A percentile compares a stretch with the other conserved stretches of the same genome.
phyloP scores from a whole-genome alignment of 257 asterid genomes.

The Solanum piurae region DNA sequence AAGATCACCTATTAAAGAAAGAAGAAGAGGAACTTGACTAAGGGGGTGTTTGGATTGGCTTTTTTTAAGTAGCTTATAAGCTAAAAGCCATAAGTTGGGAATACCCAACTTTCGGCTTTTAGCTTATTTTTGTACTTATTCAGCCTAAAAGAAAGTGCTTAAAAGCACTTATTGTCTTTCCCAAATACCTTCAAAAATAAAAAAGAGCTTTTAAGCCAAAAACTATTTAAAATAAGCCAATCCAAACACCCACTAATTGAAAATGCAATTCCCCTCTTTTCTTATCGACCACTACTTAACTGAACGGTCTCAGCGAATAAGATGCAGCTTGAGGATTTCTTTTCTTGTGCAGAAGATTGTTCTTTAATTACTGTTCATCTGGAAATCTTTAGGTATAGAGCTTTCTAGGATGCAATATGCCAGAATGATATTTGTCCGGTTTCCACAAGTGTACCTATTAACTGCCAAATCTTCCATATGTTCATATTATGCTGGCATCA shows the following conservation, averaged over 20 bases:
- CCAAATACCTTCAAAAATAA: background rate
- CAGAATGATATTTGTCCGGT: background rate
- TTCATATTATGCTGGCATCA: background rate
- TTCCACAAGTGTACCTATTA: background rate
- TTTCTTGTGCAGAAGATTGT: background rate
- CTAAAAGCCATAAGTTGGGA: background rate
- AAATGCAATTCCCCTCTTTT: background rate
- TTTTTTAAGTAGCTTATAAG: background rate
- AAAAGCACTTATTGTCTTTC: background rate
- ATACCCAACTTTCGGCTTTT: background rate
- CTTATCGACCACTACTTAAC: background rate
- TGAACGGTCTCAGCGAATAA: background rate
- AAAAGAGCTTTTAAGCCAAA: background rate
- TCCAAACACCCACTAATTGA: background rate
- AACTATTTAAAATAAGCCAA: background rate
- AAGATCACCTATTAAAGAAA: background rate
- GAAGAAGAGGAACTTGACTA: background rate
- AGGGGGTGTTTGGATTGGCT: background rate
- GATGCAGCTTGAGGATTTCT: background rate
- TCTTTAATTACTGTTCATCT: background rate
- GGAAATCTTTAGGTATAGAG: background rate
- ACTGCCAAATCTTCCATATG: background rate
- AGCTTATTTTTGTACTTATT: background rate
- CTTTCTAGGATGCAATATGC: background rate
- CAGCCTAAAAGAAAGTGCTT: background rate